Conservation (phyloP, 352 stramenopile genomes). For the Phytophthora sp. region DNA sequence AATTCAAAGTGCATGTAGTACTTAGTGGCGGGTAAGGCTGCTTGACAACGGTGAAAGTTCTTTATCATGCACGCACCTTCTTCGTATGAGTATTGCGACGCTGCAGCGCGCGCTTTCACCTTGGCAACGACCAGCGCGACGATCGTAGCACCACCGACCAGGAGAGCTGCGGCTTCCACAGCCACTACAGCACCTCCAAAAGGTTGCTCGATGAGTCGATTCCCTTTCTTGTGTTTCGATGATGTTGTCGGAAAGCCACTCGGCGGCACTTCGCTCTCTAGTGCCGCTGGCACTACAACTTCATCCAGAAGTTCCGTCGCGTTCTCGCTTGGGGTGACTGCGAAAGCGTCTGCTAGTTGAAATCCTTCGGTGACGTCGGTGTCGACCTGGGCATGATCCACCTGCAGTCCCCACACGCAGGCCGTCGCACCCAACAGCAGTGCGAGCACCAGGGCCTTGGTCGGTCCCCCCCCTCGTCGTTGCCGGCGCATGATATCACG, state of each 20-base stretch:
- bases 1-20: too few species aligned
- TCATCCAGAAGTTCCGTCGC: conserved; percentile 24
- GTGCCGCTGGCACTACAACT: conserved; percentile 9
- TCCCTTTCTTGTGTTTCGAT: too few species aligned
- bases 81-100: conserved; percentile 16
- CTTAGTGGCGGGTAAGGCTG: too few species aligned
- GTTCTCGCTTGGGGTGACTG: conserved; percentile 10
- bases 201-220: too few species aligned
- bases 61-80: conserved; percentile 29
- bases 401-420: not conserved
- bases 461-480: conserved; percentile 1
- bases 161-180: conserved; percentile 34
- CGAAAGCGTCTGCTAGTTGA: conserved; percentile 25
- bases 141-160: conserved; percentile 35
- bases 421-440: conserved; percentile 6
- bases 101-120: conserved; percentile 14
- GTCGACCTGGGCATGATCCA: not conserved
- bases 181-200: conserved; percentile 33
- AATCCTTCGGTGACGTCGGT: not conserved
- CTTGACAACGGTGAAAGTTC: too few species aligned
- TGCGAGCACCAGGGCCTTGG: not conserved
- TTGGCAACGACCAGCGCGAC: conserved; percentile 30
- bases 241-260: too few species aligned
- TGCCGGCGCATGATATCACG: conserved; percentile 18
- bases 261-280: conserved; percentile 15